Percentiles rank a stretch among this genome's conserved stretches.
Conservation (phyloP, 257 asterid species). For the Solanum chiquidenum region DNA sequence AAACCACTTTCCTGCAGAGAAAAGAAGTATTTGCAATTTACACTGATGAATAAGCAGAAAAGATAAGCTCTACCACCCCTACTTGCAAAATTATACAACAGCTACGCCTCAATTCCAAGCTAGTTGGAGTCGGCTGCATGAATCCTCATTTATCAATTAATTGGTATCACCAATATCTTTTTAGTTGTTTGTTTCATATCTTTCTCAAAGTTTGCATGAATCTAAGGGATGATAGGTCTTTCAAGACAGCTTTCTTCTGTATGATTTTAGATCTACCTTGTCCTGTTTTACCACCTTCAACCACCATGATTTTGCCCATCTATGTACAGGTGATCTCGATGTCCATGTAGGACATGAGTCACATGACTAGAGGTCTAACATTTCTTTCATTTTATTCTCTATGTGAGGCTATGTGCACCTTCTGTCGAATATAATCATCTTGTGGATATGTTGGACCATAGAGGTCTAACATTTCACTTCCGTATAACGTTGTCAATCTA, state of each 20-base stretch:
- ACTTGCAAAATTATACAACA: not conserved
- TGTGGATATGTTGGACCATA: not conserved
- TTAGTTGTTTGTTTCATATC: not conserved
- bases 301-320: not conserved
- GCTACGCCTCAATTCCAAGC: not conserved
- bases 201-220: not conserved
- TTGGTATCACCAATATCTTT: not conserved
- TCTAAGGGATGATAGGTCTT: not conserved
- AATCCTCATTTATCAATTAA: not conserved
- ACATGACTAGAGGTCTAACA: not conserved
- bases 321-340: not conserved
- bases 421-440: not conserved
- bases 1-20: conserved; percentile 77
- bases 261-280: not conserved
- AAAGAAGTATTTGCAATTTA: conserved; percentile 9
- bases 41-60: not conserved
- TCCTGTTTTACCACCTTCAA: not conserved
- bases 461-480: not conserved
- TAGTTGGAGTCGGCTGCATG: not conserved
- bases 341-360: not conserved
- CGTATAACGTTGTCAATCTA: not conserved
- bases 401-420: not conserved
- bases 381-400: too few species aligned
- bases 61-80: not conserved
- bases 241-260: too few species aligned